These are phyloP conservation scores for Hypsizygus marmoreus DNA, from an alignment of 768 basidiomycete genomes.

Conservation along the genomic window DNA sequence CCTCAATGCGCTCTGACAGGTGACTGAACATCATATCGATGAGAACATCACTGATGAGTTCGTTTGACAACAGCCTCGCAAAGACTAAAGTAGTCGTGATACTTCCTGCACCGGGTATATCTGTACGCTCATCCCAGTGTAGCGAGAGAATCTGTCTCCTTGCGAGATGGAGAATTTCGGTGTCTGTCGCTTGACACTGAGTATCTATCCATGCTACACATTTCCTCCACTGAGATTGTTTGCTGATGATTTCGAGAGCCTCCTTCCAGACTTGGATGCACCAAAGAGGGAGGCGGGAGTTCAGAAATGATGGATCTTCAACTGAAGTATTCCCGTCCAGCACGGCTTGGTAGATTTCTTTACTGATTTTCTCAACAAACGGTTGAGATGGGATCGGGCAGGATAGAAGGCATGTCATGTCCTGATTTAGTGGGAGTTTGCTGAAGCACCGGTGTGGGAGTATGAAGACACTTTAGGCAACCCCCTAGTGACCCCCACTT, in stretches of 20 bases:
- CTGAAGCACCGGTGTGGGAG: too few species aligned
- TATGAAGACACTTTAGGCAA: too few species aligned
- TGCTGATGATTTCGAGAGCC: neutral
- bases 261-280: neutral
- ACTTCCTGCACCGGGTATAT: neutral
- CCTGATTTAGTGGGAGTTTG: too few species aligned
- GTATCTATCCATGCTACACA: neutral
- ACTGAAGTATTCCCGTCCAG: neutral
- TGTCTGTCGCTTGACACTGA: neutral
- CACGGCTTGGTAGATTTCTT: slow-evolving; percentile 3
- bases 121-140: slow-evolving; percentile 3
- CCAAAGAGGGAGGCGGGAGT: neutral
- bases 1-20: slow-evolving; percentile 5
- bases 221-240: neutral
- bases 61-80: neutral
- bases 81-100: slow-evolving; percentile 1
- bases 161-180: neutral
- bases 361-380: too few species aligned
- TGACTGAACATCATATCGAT: slow-evolving; percentile 14
- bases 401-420: too few species aligned
- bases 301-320: neutral
- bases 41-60: neutral
- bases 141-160: neutral
- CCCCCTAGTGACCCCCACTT: too few species aligned
- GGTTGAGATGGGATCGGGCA: too few species aligned